These are phyloP conservation scores for Chalaropsis ovoidea DNA, from an alignment of 2,329 filamentous ascomycete genomes.

Conservation along the genomic window DNA sequence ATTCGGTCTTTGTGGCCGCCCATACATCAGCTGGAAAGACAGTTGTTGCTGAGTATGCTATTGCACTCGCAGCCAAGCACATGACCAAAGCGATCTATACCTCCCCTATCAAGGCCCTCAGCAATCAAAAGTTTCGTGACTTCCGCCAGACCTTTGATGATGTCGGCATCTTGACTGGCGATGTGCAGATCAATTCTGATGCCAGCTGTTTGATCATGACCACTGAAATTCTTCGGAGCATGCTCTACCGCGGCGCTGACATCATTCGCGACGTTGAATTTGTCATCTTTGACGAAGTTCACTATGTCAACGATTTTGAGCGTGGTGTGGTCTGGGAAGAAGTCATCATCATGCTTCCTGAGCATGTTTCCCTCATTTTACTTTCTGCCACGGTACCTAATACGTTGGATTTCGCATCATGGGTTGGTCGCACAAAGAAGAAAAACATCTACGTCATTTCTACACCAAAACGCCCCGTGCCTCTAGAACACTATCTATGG, in stretches of 20 bases:
- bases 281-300: constrained; percentile 97
- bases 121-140: constrained; percentile 97
- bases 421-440: constrained; percentile 95
- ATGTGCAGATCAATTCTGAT: constrained; percentile 95
- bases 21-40: constrained; percentile 98
- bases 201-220: constrained; percentile 99
- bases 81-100: constrained; percentile 99
- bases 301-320: constrained; percentile 95
- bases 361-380: constrained; percentile 90
- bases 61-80: constrained; percentile 89
- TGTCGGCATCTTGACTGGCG: constrained; percentile 90
- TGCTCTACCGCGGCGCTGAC: constrained; percentile 94
- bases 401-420: constrained; percentile 94
- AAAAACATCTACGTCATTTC: constrained; percentile 99
- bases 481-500: constrained; percentile 93
- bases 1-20: constrained; percentile 94
- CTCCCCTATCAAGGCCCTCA: constrained; percentile 93
- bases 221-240: constrained; percentile 92
- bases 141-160: constrained; percentile 86
- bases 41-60: constrained; percentile 95
- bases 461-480: constrained; percentile 87
- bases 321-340: constrained; percentile 98
- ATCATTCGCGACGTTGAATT: constrained; percentile 95
- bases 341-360: constrained; percentile 98
- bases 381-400: constrained; percentile 95